A percentile compares a stretch with the other conserved stretches of the same genome.
phyloP scores from a whole-genome alignment of 2,329 filamentous ascomycete species.

The Fusarium sp. region DNA sequence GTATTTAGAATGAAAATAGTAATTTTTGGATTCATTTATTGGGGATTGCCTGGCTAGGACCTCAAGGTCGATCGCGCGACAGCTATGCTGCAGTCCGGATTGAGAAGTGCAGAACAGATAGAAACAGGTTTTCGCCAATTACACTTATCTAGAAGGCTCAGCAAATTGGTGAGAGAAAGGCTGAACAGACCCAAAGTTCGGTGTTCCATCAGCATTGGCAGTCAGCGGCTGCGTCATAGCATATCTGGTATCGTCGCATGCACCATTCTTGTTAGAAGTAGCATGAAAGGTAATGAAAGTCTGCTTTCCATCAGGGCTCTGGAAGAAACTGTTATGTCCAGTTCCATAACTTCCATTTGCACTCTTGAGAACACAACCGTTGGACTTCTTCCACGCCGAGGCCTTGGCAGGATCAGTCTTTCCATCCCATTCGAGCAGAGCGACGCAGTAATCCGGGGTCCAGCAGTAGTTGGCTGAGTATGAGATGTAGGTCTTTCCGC shows the following conservation, averaged over 20 bases:
- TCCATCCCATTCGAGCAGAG: slow-evolving; percentile 64
- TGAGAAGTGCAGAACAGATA: background rate
- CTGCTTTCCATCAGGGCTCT: slow-evolving; percentile 63
- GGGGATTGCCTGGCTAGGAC: background rate
- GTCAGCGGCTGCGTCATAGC: slow-evolving; percentile 63
- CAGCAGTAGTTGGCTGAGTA: slow-evolving; percentile 68
- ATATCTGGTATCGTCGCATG: slow-evolving; percentile 64
- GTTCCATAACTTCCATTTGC: slow-evolving; percentile 68
- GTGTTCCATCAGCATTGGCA: slow-evolving; percentile 61
- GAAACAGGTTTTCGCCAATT: fast-evolving
- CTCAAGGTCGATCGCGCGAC: too few species aligned
- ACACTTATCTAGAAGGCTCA: background rate
- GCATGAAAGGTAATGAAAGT: slow-evolving; percentile 68
- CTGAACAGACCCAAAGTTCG: slow-evolving; percentile 58
- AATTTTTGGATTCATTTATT: background rate
- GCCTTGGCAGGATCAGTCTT: slow-evolving; percentile 56
- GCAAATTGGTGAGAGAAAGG: slow-evolving; percentile 35
- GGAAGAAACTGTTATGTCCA: slow-evolving; percentile 69
- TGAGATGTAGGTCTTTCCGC: slow-evolving; percentile 62
- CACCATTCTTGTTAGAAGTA: slow-evolving; percentile 58
- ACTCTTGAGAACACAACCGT: slow-evolving; percentile 60
- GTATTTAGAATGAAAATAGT: background rate
- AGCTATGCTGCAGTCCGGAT: background rate
- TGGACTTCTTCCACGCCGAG: slow-evolving; percentile 61
- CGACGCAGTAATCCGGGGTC: slow-evolving; percentile 64